Evolutionary conservation across 1,284 basidiomycete genomes (phyloP), one percentile per base, ranked within the genome.

Genomic region (Rhodotorula sp.): DNA sequence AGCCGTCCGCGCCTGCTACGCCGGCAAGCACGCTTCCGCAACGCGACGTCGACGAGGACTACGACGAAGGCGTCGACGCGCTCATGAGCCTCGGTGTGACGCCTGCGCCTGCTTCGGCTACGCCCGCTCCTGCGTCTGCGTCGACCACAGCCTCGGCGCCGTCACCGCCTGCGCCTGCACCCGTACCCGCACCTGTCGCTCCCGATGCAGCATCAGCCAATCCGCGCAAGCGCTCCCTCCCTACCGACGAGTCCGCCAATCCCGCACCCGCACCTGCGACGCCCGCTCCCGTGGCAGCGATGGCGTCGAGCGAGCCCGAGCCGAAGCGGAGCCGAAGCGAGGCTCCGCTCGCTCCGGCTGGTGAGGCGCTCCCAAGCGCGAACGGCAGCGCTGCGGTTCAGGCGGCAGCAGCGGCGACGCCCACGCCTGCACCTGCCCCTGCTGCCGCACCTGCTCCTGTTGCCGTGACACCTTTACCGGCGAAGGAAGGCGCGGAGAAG

Each of bases 1-100:
- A 46, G 13, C 64, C 64, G 50, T 32, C 68, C 2, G 37, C 61
- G 25, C 48, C 67, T 9, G 37, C 56, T 29, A 13, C 58, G 1
- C 56, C 66, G 2, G 29, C 61, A 17, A 51, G 12, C 50, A 51
- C 50, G 17, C 48, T n/a, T 1, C 89, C 88, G 13, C 83, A 86
- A 25, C 84, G 91, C 25, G 82, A 86, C 3, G 85, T 92, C 27
- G 91, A 92, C 76, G 91, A 93, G 74, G 89, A 93, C 77, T 74
- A 74, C 68, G 75, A 76, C 60, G 75, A 76, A 37, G 75, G 75
- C 44, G 75, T 76, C 68, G 90, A 90, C 74, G 85, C 88, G 0
- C 82, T 92, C 51, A 88, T 92, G 79, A 86, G 84, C 21, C 83
- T 90, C 32, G 50, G 63, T 37, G 46, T 22, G 55, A n/a, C 61